Conservation (phyloP, 2,329 filamentous ascomycete genomes). For the Neonectria magnoliae region DNA sequence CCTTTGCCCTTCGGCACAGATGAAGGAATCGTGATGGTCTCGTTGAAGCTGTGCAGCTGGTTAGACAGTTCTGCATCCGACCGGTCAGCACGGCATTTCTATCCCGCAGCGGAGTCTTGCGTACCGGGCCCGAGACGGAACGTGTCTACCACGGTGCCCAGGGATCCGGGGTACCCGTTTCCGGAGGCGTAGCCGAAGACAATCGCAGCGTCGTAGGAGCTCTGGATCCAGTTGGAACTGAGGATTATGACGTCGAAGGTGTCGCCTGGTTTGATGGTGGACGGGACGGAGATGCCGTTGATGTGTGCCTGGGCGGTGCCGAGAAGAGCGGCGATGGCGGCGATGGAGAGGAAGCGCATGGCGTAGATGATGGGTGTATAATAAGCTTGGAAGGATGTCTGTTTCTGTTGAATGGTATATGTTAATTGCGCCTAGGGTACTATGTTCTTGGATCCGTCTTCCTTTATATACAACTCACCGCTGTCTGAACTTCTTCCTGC, state of each 20-base stretch:
- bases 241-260: conserved; percentile 51
- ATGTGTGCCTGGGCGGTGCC: conserved; percentile 51
- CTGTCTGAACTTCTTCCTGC: neutral
- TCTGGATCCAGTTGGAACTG: conserved; percentile 56
- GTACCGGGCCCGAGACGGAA: conserved; percentile 51
- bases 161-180: conserved; percentile 37
- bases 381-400: neutral
- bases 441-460: too few species aligned
- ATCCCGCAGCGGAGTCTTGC: neutral
- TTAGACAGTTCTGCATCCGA: conserved; percentile 37
- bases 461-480: conserved; percentile 13
- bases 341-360: conserved; percentile 37
- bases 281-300: conserved; percentile 54
- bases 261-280: conserved; percentile 51
- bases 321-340: conserved; percentile 36
- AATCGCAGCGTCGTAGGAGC: conserved; percentile 55
- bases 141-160: conserved; percentile 46
- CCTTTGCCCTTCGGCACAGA: conserved; percentile 32
- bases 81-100: conserved; percentile 13
- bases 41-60: conserved; percentile 37
- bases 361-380: neutral
- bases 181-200: conserved; percentile 51
- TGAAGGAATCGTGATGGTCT: conserved; percentile 41
- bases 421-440: too few species aligned
- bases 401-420: neutral